Base-by-base conservation (phyloP, 2,329 filamentous ascomycete species). In the Gyromitra esculenta region DNA sequence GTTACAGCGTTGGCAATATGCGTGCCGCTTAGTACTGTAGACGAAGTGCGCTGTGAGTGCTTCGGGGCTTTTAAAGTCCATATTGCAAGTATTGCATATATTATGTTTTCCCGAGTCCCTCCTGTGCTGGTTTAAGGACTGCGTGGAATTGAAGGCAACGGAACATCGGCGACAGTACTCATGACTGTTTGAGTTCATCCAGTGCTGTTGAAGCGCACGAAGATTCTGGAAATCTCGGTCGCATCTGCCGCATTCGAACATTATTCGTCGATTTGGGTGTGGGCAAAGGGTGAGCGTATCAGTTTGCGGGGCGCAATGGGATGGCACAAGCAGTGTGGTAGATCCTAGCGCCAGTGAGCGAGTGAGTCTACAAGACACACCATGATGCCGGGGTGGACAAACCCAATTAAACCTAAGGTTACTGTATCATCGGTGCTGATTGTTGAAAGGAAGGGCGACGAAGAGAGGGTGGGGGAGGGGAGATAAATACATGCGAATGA, bases 1-100 rank as follows among this genome's bases (percentile, higher is more conserved):
- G 35, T 74, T 41, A 54, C 75, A 77, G 59, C 75, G 75, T n/a
- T 68, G 35, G 43, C 75, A 77, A 35, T 70, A 75, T 37, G 52
- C 43, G 25, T 77, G 71, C 64, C 41, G 70, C 39, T 48, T 64
- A 50, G 45, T 50, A 15, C 70, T 60, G 37, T 75, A 8, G 15
- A 71, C 50, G 18, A 64, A 77, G 50, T 77, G 75, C 13, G 59
- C 48, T 2, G 50, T 66, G 35, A 77, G 75, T 25, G 71, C 64
- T 45, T 68, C 52, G 9, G 9, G 52, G 7, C 60, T 75, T n/a
- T 68, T 66, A 35, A 77, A 77, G 59, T 77, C 75, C 50, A 77
- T 73, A 18, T 65, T 39, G 39, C 75, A 77, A 43, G 52, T 69
- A 37, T 18, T 39, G 41, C 75, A 77, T 25, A 77, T 75, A 60